Evolutionary conservation across 371 early-diverging fungal genomes (phyloP), one percentile per base, ranked within the genome.

Genomic region (Phascolomyces articulosus): DNA sequence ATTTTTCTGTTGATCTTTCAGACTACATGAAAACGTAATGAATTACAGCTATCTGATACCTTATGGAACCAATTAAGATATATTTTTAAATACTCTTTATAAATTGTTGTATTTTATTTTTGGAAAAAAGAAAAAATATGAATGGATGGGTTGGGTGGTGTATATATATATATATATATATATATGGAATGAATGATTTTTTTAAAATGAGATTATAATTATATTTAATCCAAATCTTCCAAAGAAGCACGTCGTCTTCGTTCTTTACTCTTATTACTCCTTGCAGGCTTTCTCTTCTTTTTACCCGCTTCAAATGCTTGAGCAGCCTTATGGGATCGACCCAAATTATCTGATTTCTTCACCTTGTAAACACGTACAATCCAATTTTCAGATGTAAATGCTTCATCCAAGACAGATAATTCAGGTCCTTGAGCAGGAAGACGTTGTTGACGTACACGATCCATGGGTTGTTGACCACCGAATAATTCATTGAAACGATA

Each of bases 331-430:
- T 95, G 78, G 18, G 87, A 72, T 64, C 97, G 81, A 3, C 98
- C 99, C 18, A 98, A 75, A 71, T 88, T 90, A 75, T 99, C 99
- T 49, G 91, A 85, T 34, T 91, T 88, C 77, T 97, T 97, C 71
- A 98, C 97, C 71, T 94, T 90, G 83, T 95, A 99, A 61, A 99
- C 94, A 40, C 99, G 86, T n/a, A 96, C 98, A 75, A 97, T 93
- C 92, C 96, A 94, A 80, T 96, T 92, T 71, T 93, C 91, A 0
- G 93, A 86, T 18, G 95, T 94, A 66, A 85, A 96, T 1, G 92
- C 96, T 77, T 99, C 99, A 51, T 97, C 98, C 56, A 99, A 67
- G 20, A 89, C 90, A 26, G 85, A 84, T 31, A 99, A 79, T 49
- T 90, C 89, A 40, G 97, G 95, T 3, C 90, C 88, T 62, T 89